Evolutionary conservation across 805 yeast genomes (phyloP).

Genomic region (Tetrapisispora taiwanensis): DNA sequence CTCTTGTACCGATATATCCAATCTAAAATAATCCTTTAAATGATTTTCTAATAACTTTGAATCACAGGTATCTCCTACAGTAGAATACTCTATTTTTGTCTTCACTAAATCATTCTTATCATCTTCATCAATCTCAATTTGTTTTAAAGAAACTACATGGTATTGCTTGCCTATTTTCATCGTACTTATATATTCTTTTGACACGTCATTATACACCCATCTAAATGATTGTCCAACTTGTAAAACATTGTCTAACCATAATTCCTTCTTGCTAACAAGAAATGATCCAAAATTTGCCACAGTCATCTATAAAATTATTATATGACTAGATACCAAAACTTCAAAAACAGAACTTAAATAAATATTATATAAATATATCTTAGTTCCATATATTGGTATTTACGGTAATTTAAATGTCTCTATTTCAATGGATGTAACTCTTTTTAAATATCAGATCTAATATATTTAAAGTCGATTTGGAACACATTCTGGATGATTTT

Average conservation of each 20-base stretch:
- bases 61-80: constrained; percentile 26
- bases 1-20: constrained; percentile 42
- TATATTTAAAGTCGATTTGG: not conserved
- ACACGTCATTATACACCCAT: constrained; percentile 21
- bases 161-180: constrained; percentile 30
- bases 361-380: too few relatives aligned
- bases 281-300: constrained; percentile 9
- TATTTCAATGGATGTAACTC: too few relatives aligned
- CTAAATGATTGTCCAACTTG: constrained; percentile 30
- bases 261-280: constrained; percentile 8
- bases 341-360: too few relatives aligned
- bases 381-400: too few relatives aligned
- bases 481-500: too few relatives aligned
- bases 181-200: constrained; percentile 17
- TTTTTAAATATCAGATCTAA: not conserved
- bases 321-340: too few relatives aligned
- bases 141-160: constrained; percentile 55
- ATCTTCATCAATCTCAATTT: constrained; percentile 34
- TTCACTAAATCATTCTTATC: constrained; percentile 11
- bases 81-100: constrained; percentile 40
- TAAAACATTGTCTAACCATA: constrained; percentile 40
- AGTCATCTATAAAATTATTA: not conserved
- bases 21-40: constrained; percentile 59
- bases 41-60: constrained; percentile 32
- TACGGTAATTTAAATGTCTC: too few relatives aligned